Evolutionary conservation across 805 yeast genomes (phyloP).

Genomic region (Cyberlindnera lachancei): DNA sequence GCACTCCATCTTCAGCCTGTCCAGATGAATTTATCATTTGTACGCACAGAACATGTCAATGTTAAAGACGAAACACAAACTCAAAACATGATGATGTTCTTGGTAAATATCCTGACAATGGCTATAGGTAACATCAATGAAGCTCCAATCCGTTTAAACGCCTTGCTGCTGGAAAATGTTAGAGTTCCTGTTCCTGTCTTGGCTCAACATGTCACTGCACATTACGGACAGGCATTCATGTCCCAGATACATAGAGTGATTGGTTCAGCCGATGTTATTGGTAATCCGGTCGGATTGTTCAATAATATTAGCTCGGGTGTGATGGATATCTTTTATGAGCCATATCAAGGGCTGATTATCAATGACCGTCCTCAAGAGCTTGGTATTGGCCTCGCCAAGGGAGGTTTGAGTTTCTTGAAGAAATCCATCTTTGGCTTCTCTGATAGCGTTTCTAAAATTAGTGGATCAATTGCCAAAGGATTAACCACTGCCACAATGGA

Average conservation of each 20-base stretch:
- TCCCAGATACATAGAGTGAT: slow-evolving; percentile 87
- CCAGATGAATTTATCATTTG: slow-evolving; percentile 81
- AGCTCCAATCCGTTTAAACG: slow-evolving; percentile 87
- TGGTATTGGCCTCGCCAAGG: slow-evolving; percentile 93
- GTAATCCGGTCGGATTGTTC: slow-evolving; percentile 96
- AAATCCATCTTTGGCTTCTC: slow-evolving; percentile 93
- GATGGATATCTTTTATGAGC: slow-evolving; percentile 93
- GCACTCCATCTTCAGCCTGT: slow-evolving; percentile 89
- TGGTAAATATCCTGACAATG: slow-evolving; percentile 85
- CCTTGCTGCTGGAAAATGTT: slow-evolving; percentile 80
- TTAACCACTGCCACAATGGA: slow-evolving; percentile 87
- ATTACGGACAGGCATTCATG: slow-evolving; percentile 86
- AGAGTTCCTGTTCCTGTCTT: slow-evolving; percentile 78
- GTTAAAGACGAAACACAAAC: slow-evolving; percentile 56
- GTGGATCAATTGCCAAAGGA: slow-evolving; percentile 94
- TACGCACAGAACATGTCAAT: slow-evolving; percentile 73
- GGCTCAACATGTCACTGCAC: slow-evolving; percentile 63
- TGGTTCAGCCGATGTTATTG: slow-evolving; percentile 94
- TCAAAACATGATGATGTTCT: slow-evolving; percentile 63
- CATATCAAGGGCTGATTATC: slow-evolving; percentile 90
- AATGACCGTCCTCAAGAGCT: slow-evolving; percentile 94
- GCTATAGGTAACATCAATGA: slow-evolving; percentile 95
- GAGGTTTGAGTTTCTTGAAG: slow-evolving; percentile 88
- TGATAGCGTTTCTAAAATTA: slow-evolving; percentile 86
- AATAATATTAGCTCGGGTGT: slow-evolving; percentile 92